These are phyloP conservation scores for Symbiodinium natans DNA, from an alignment of 73 alveolate genomes.

Conservation along the genomic window DNA sequence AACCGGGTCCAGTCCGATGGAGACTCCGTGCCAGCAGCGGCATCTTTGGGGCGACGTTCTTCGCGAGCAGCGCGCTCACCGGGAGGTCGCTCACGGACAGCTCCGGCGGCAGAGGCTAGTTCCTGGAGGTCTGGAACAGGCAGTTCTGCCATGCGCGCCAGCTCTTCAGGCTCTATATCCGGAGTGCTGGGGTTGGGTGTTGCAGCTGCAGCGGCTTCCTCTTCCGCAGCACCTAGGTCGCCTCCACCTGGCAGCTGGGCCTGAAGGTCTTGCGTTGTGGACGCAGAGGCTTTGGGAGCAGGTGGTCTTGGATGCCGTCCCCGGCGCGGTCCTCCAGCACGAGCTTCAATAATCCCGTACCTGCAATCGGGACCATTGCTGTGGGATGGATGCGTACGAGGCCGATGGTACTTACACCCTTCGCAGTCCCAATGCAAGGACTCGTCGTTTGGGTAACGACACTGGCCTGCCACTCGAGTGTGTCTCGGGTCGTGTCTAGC, in stretches of 20 bases:
- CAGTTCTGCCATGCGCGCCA: not conserved
- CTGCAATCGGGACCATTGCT: not conserved
- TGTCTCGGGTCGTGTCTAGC: constrained; percentile 14
- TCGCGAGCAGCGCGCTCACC: not conserved
- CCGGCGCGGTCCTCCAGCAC: not conserved
- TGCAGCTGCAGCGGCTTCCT: not conserved
- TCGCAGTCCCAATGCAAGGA: not conserved
- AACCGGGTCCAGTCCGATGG: constrained; percentile 28
- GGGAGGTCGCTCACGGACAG: not conserved
- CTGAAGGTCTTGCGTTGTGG: not conserved
- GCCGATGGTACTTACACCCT: not conserved
- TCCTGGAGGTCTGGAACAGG: not conserved
- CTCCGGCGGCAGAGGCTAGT: not conserved
- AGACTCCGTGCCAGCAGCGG: not conserved
- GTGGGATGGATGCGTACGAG: not conserved
- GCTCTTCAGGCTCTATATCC: too few relatives aligned
- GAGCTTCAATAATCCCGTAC: not conserved
- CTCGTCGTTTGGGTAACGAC: not conserved
- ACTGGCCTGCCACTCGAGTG: constrained; percentile 5
- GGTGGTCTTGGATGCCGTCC: constrained; percentile 21
- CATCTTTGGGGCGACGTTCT: not conserved
- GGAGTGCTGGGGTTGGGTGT: too few relatives aligned
- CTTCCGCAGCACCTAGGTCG: not conserved
- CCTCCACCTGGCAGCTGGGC: constrained; percentile 22
- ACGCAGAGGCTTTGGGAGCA: not conserved